Conservation (phyloP, 352 stramenopile species). For the Pythium angustatum region DNA sequence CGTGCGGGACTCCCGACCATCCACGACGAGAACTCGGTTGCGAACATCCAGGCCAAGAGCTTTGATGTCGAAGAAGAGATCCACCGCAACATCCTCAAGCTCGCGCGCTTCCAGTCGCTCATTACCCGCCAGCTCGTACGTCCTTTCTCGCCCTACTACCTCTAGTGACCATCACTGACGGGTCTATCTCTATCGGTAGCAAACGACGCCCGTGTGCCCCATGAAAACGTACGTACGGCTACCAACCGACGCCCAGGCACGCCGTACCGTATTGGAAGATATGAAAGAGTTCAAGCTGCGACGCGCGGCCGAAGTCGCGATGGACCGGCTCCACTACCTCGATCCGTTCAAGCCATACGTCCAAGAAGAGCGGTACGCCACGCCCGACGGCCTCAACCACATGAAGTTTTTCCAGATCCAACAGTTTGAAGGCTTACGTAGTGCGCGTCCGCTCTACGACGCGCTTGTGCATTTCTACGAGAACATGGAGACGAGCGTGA, state of each 20-base stretch:
- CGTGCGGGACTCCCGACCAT: conserved; percentile 15
- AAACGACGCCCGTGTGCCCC: conserved; percentile 3
- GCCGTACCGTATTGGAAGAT: neutral
- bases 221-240: conserved; percentile 21
- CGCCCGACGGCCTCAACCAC: conserved; percentile 15
- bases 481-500: conserved; percentile 48
- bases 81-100: conserved; percentile 13
- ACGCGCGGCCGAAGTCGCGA: conserved; percentile 1
- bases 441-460: conserved; percentile 40
- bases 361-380: conserved; percentile 12
- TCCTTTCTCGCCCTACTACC: neutral
- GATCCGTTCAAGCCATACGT: conserved; percentile 19
- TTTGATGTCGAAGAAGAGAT: conserved; percentile 23
- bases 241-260: conserved; percentile 5
- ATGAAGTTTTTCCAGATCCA: conserved; percentile 35
- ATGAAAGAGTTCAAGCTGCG: conserved; percentile 13
- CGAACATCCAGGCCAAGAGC: conserved; percentile 3
- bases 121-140: conserved; percentile 12
- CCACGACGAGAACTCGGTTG: conserved; percentile 14
- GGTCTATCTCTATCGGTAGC: neutral
- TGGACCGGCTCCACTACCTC: conserved; percentile 12
- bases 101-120: conserved; percentile 17
- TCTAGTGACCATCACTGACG: too few relatives aligned
- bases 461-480: conserved; percentile 33
- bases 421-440: conserved; percentile 36